Evolutionary conservation across 192 early-diverging fungal species (phyloP).

Genomic region (Entomortierella chlamydospora): DNA sequence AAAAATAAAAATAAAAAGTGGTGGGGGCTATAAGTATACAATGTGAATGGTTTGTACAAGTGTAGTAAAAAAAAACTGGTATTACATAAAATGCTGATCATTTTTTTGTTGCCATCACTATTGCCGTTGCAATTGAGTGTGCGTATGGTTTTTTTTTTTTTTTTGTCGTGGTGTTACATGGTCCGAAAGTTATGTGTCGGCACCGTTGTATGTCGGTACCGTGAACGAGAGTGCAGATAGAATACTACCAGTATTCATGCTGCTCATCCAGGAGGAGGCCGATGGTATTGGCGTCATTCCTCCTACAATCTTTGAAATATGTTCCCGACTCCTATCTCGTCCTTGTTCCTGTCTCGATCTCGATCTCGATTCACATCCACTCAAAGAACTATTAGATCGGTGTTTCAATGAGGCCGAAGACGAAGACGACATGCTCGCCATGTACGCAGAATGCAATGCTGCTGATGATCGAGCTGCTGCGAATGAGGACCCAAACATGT

Average conservation of each 20-base stretch:
- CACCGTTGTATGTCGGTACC: constrained; percentile 43
- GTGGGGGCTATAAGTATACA: no score
- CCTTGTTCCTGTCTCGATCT: not conserved
- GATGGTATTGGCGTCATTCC: constrained; percentile 2
- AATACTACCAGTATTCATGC: constrained; percentile 38
- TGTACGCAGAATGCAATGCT: constrained; percentile 30
- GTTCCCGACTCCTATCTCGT: not conserved
- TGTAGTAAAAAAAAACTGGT: not conserved
- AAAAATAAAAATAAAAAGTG: not conserved
- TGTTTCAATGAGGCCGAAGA: constrained; percentile 8
- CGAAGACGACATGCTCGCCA: constrained; percentile 33
- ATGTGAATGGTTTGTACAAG: not conserved
- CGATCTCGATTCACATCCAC: constrained; percentile 4
- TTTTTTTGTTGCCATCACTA: constrained; percentile 11
- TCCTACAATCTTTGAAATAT: constrained; percentile 8
- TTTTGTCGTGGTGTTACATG: constrained; percentile 13
- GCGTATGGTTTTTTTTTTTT: constrained; percentile 1
- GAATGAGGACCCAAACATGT: constrained; percentile 46
- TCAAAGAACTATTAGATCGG: constrained; percentile 19
- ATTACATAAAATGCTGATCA: not conserved
- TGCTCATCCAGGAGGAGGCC: constrained; percentile 42
- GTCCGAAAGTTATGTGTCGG: constrained; percentile 12
- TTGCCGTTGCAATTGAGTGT: no score
- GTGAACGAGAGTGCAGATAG: constrained; percentile 44
- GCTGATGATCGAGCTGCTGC: constrained; percentile 45